phyloP scores from a whole-genome alignment of 208 protist species.

The Crithidia sp. region DNA sequence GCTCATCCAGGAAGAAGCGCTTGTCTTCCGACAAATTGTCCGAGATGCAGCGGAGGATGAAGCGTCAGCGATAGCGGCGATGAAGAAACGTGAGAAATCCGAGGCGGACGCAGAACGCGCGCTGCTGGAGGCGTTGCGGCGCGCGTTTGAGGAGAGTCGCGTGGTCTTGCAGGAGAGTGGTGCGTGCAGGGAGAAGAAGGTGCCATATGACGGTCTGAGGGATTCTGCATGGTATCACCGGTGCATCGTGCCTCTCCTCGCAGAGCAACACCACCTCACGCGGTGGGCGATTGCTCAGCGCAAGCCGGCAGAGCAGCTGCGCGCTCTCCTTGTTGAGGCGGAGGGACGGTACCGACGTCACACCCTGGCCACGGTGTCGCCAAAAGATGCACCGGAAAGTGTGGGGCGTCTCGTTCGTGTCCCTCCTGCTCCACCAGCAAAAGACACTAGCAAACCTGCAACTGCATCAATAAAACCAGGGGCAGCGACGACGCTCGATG shows the following conservation, averaged over 20 bases:
- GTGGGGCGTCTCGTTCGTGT: neutral
- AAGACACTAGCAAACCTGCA: neutral
- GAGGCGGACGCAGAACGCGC: slow-evolving; percentile 6
- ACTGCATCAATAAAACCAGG: neutral
- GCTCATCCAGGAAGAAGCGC: slow-evolving; percentile 23
- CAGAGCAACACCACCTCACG: neutral
- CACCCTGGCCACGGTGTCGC: neutral
- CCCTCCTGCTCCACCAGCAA: neutral
- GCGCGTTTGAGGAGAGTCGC: neutral
- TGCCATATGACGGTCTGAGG: too few species aligned
- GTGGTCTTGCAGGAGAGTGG: neutral
- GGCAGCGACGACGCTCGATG: slow-evolving; percentile 20
- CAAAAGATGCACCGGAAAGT: neutral
- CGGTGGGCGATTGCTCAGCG: slow-evolving; percentile 14
- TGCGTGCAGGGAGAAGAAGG: too few species aligned
- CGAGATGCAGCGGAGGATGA: slow-evolving; percentile 15
- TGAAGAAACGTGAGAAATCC: neutral
- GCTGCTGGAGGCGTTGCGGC: neutral
- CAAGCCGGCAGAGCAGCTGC: slow-evolving; percentile 3
- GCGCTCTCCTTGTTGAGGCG: slow-evolving; percentile 11
- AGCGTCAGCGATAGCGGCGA: neutral
- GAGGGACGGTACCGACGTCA: slow-evolving; percentile 12
- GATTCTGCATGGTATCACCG: neutral
- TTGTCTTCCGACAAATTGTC: neutral
- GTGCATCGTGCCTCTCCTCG: neutral